These are phyloP conservation scores for Solanum appendiculatum DNA, from an alignment of 257 asterid genomes.

Conservation along the genomic window DNA sequence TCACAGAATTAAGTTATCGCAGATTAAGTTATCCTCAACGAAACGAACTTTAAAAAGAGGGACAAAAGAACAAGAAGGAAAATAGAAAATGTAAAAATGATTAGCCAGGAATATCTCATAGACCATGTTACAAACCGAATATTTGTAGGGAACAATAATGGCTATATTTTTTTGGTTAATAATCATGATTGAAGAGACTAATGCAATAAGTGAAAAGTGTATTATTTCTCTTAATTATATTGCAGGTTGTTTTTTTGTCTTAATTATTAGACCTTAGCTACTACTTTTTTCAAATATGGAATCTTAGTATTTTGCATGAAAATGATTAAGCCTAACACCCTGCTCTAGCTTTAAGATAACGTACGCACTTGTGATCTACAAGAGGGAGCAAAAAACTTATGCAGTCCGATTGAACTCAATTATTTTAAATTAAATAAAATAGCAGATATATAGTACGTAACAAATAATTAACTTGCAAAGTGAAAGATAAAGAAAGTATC, in stretches of 20 bases:
- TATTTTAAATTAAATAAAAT: too few relatives aligned
- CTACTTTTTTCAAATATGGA: not conserved
- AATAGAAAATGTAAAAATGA: not conserved
- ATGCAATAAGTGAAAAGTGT: not conserved
- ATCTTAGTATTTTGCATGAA: not conserved
- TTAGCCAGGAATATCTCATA: not conserved
- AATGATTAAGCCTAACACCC: not conserved
- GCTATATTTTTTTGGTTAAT: not conserved
- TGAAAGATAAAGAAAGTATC: not conserved
- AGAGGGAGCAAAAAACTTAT: too few relatives aligned
- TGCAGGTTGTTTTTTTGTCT: not conserved
- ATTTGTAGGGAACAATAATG: not conserved
- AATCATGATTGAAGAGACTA: not conserved
- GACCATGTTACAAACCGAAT: not conserved
- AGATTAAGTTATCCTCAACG: fast-evolving
- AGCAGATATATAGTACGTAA: not conserved
- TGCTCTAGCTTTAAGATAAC: not conserved
- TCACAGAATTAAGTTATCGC: not conserved
- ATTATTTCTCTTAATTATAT: not conserved
- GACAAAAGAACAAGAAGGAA: not conserved
- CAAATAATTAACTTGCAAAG: not conserved
- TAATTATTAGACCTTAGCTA: not conserved
- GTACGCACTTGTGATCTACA: not conserved
- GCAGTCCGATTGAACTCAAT: too few relatives aligned
- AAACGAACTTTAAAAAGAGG: not conserved